Evolutionary conservation across 176 grass and related monocot genomes (phyloP).

Genomic region (Leersia perrieri): DNA sequence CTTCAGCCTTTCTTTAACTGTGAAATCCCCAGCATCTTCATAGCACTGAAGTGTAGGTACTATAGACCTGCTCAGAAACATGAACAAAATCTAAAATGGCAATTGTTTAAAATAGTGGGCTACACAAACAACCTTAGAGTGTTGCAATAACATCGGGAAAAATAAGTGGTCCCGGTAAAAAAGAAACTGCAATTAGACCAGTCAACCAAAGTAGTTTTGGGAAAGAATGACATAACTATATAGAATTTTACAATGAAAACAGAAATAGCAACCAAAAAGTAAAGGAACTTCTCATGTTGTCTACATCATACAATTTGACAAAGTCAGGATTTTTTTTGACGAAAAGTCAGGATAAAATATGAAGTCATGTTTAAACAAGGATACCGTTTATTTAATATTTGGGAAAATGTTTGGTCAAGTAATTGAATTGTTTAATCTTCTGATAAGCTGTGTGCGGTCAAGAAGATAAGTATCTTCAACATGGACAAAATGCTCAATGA

Average conservation of each 20-base stretch:
- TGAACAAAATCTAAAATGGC: conserved; percentile 25
- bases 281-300: background rate
- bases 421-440: background rate
- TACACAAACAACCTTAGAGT: background rate
- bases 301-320: background rate
- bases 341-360: background rate
- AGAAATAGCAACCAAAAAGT: background rate
- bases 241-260: background rate
- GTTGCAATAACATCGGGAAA: background rate
- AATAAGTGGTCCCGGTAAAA: background rate
- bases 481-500: background rate
- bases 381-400: background rate
- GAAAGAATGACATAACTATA: conserved; percentile 1
- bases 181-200: background rate
- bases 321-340: background rate
- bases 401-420: conserved; percentile 13
- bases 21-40: conserved; percentile 98
- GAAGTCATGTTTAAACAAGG: background rate
- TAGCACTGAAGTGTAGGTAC: conserved; percentile 96
- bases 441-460: background rate
- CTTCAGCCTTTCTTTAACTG: conserved; percentile 94
- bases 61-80: conserved; percentile 79
- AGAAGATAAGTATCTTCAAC: background rate
- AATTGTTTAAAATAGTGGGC: background rate
- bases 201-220: background rate